Conservation (phyloP, 129 eudicot species). For the Erigeron canadensis region DNA sequence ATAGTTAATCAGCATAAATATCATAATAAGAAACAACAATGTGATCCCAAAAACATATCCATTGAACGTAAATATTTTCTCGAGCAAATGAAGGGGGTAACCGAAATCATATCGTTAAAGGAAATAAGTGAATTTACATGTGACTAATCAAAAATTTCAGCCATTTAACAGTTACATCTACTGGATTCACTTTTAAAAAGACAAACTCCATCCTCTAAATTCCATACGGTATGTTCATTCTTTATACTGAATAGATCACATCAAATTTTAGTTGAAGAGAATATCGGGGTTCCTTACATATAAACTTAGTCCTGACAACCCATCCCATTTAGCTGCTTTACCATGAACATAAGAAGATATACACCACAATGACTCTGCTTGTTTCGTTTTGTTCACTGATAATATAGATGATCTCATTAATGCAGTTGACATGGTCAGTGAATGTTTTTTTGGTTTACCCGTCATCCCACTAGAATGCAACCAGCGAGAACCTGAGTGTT, state of each 20-base stretch:
- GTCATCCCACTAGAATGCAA: conserved; percentile 61
- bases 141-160: background rate
- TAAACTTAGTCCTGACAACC: background rate
- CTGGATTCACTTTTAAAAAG: background rate
- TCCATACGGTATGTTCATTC: background rate
- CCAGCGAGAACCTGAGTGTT: conserved; percentile 59
- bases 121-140: background rate
- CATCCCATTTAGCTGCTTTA: conserved; percentile 16
- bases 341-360: conserved; percentile 45
- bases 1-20: background rate
- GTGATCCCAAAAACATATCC: background rate
- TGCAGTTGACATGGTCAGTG: conserved; percentile 37
- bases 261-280: background rate
- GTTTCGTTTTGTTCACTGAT: conserved; percentile 28
- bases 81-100: background rate
- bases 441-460: conserved; percentile 27
- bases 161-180: background rate
- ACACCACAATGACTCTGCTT: conserved; percentile 56
- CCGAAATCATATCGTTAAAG: background rate
- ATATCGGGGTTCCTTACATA: conserved; percentile 12
- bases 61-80: background rate
- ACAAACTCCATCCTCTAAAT: background rate
- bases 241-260: background rate
- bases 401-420: conserved; percentile 33
- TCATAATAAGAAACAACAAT: background rate